Evolutionary conservation across 495 filamentous ascomycete species (phyloP).

Genomic region (Neurospora sp.): DNA sequence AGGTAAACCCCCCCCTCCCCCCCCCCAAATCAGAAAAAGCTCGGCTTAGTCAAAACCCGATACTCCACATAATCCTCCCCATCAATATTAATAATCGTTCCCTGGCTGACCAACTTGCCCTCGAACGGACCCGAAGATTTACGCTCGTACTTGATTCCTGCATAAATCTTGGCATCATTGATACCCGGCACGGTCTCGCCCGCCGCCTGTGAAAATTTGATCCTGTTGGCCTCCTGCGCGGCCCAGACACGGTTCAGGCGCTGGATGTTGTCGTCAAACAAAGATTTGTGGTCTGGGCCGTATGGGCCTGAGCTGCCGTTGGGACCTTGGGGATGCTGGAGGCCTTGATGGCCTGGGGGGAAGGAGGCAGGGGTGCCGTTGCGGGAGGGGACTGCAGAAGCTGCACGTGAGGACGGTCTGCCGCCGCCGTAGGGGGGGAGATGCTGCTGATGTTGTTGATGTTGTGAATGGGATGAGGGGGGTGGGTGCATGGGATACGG

Average conservation of each 20-base stretch:
- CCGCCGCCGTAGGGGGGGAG: background rate
- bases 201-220: conserved; percentile 28
- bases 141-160: conserved; percentile 44
- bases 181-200: conserved; percentile 24
- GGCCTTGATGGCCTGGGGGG: background rate
- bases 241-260: conserved; percentile 39
- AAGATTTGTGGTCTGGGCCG: conserved; percentile 8
- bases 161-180: conserved; percentile 41
- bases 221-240: conserved; percentile 33
- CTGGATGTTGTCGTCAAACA: conserved; percentile 33
- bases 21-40: conserved; percentile 29
- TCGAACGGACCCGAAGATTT: conserved; percentile 42
- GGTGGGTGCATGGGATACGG: background rate
- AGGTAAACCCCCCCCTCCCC: background rate
- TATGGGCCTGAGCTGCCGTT: too few species aligned
- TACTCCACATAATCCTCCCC: conserved; percentile 52
- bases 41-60: conserved; percentile 44
- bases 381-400: background rate
- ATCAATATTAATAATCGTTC: conserved; percentile 44
- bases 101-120: conserved; percentile 41
- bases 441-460: background rate
- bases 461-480: background rate
- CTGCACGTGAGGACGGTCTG: background rate
- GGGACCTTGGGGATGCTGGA: background rate
- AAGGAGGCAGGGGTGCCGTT: background rate